Base-by-base conservation (phyloP, 1,284 basidiomycete genomes). In the Tausonia pullulans region DNA sequence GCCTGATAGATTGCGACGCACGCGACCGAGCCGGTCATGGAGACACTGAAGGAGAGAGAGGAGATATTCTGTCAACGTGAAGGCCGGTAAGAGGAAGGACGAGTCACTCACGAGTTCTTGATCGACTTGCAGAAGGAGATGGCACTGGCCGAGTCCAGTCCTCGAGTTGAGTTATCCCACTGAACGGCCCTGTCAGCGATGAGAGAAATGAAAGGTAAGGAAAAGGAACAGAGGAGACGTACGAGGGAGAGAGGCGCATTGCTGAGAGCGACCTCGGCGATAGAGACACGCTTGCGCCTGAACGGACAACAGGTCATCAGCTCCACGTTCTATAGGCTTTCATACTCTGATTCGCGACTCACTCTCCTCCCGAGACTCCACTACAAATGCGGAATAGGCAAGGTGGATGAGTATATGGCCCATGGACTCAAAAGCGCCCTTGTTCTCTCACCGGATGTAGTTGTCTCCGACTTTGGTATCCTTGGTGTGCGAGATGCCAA, bases 111-210 rank as follows among this genome's bases (percentile, higher is more conserved):
- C 64, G 76, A 71, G 56, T 77, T 72, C 64, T 81, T 78, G 68
- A 80, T 78, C 27, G 76, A 78, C 71, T 79, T 80, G 72, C 79
- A 79, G 68, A 80, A 82, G 70, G 81, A 79, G 71, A 81, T 73
- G 8, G 80, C 79, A 54, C 79, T 81, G 64, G 78, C 77, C n/a
- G 81, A 79, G 70, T 82, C 81, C 64, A 82, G 77, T 73, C 81
- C 81, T 61, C 80, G 76, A 11, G 78, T 79, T 27, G 78, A 78
- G 69, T 80, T 80, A 72, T 80, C 78, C 74, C 78, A 78, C 60
- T 77, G 76, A 27, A 70, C 61, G 10, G 71, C 62, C 1, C 61
- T 61, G 43, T 61, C 49, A 72, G 64, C 40, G 63, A 68, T 16
- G 70, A n/a, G 11, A 27, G 27, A 27, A 27, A 27, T 27, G 27